A percentile compares a stretch with the other conserved stretches of the same genome.
Evolutionary conservation across 345 rosid genomes (phyloP).

Genomic region (Rhodamnia argentea): DNA sequence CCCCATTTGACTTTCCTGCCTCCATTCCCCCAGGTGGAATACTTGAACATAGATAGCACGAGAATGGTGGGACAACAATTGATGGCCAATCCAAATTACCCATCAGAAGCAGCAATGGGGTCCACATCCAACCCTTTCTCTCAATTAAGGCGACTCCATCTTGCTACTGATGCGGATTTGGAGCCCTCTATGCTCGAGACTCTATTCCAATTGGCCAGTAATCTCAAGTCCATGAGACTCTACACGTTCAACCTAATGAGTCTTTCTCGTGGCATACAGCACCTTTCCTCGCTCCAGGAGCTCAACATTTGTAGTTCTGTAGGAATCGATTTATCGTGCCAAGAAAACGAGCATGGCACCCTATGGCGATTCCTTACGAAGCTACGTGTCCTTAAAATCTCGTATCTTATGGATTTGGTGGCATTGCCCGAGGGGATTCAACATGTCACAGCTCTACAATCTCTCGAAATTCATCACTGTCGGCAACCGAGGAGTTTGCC

Average conservation of each 20-base stretch:
- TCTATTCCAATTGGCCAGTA: background rate
- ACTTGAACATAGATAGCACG: rapidly evolving
- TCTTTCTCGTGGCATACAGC: background rate
- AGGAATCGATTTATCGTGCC: background rate
- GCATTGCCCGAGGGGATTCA: too few species aligned
- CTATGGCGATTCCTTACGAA: background rate
- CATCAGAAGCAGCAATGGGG: background rate
- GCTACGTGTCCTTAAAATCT: background rate
- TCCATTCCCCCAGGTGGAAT: background rate
- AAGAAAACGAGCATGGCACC: background rate
- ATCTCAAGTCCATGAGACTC: background rate
- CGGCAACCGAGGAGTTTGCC: rapidly evolving
- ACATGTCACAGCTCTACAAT: background rate
- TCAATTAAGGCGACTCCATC: background rate
- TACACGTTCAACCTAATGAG: rapidly evolving
- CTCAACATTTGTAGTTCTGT: background rate
- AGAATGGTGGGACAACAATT: background rate
- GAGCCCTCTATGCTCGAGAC: background rate
- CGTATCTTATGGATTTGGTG: too few species aligned
- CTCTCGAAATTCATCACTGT: background rate
- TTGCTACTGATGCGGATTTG: background rate
- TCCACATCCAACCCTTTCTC: background rate
- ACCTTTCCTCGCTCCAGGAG: background rate
- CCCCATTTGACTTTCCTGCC: background rate
- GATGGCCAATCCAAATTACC: background rate